phyloP scores from a whole-genome alignment of 2,329 filamentous ascomycete genomes.

The Aspergillaceae sp. region DNA sequence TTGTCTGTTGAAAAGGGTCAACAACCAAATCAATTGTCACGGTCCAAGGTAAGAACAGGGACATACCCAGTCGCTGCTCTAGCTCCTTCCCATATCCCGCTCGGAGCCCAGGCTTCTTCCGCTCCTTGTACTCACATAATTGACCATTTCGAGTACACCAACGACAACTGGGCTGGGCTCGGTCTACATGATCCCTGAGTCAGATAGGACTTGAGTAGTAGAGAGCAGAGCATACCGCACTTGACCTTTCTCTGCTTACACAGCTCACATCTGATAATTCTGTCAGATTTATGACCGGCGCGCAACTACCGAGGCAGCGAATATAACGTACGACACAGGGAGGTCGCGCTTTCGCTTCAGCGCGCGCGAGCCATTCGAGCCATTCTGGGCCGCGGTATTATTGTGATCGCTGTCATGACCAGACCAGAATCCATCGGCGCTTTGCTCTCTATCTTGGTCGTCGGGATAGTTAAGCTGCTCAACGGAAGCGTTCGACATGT shows the following conservation, averaged over 20 bases:
- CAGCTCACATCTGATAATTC: slow-evolving; percentile 30
- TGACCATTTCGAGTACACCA: slow-evolving; percentile 63
- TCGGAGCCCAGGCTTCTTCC: slow-evolving; percentile 59
- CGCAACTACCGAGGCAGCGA: not conserved
- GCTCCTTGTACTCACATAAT: slow-evolving; percentile 59
- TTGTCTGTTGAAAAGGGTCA: slow-evolving; percentile 40
- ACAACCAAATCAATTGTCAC: slow-evolving; percentile 2
- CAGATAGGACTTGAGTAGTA: slow-evolving; percentile 1
- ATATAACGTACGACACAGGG: slow-evolving; percentile 29
- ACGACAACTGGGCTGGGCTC: slow-evolving; percentile 54
- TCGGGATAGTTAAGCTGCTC: slow-evolving; percentile 8
- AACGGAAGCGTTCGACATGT: slow-evolving; percentile 25
- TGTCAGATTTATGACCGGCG: slow-evolving; percentile 12
- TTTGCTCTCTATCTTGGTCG: slow-evolving; percentile 23
- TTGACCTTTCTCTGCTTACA: slow-evolving; percentile 40
- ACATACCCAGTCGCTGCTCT: slow-evolving; percentile 54
- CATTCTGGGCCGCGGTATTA: slow-evolving; percentile 16
- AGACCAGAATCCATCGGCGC: slow-evolving; percentile 27
- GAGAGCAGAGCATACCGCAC: slow-evolving; percentile 29
- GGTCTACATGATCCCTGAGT: slow-evolving; percentile 27
- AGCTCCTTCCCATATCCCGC: slow-evolving; percentile 64
- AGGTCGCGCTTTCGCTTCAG: slow-evolving; percentile 32
- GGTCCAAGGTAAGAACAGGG: not conserved
- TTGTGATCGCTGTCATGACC: slow-evolving; percentile 29
- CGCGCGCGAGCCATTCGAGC: slow-evolving; percentile 15